Percentiles rank a stretch among this genome's conserved stretches.
Evolutionary conservation across 345 rosid species (phyloP).

Genomic region (Hirschfeldia incana): DNA sequence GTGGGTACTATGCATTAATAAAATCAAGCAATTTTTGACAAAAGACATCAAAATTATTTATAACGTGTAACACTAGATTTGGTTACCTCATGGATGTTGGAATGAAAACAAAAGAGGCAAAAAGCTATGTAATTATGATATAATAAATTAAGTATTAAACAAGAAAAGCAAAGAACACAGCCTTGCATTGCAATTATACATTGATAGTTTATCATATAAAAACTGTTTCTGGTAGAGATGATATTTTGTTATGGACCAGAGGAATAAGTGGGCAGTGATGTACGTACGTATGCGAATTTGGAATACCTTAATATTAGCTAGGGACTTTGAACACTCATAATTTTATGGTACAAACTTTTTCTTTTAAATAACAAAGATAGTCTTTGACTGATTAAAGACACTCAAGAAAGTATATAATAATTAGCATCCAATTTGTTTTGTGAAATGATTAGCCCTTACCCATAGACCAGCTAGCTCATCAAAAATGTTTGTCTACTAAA

Average conservation of each 20-base stretch:
- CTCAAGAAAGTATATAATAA: background rate
- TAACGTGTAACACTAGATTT: constrained; percentile 36
- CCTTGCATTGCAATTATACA: constrained; percentile 40
- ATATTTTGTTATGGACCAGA: constrained; percentile 31
- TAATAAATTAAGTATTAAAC: background rate
- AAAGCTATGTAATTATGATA: constrained; percentile 26
- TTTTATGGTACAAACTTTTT: constrained; percentile 14
- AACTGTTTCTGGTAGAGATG: constrained; percentile 28
- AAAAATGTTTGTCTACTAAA: constrained; percentile 16
- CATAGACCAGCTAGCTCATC: constrained; percentile 24
- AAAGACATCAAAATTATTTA: background rate
- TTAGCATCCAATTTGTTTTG: constrained; percentile 11
- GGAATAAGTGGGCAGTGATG: constrained; percentile 32
- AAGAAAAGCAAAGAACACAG: constrained; percentile 34
- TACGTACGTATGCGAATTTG: constrained; percentile 19
- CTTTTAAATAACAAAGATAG: background rate
- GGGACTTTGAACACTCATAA: background rate
- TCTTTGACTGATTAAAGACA: constrained; percentile 12
- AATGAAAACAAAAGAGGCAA: constrained; percentile 38
- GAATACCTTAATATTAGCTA: constrained; percentile 15
- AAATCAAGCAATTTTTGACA: background rate
- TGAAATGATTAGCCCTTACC: constrained; percentile 25
- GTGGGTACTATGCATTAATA: constrained; percentile 12
- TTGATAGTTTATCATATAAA: constrained; percentile 23
- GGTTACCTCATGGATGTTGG: constrained; percentile 31